Base-by-base conservation (phyloP, 768 basidiomycete genomes). In the Mycena capillaripes region DNA sequence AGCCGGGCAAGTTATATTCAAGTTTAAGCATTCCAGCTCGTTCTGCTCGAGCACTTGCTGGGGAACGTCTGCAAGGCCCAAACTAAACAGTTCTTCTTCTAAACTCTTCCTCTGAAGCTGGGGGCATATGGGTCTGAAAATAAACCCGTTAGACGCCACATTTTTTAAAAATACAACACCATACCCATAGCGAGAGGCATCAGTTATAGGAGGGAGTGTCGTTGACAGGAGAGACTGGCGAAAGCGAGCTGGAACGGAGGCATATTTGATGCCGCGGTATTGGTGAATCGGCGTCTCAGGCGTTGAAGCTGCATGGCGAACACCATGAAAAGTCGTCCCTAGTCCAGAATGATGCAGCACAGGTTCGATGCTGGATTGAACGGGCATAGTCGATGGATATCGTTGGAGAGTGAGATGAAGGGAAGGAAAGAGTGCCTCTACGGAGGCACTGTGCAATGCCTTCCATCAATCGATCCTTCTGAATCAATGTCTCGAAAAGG, bases 261-360 rank as follows among this genome's bases (percentile, higher is more conserved):
- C 94, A 75, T 94, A 95, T 83, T 93, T 93, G 77, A 95, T 91
- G 44, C 94, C 94, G 25, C 90, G 88, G 76, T 90, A 95, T 77
- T 94, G 93, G 76, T 92, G 89, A 71, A 95, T 85, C 16, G 85
- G 87, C 0, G 82, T 78, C 57, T 88, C 87, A 29, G 84, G 79
- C 0, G 90, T 87, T 6, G 93, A 94, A 32, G 89, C 71, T 11
- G 86, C 73, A 78, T 94, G 93, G 38, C 89, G 84, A 53, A 92
- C 76, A 64, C 94, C 94, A 44, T 83, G 84, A 81, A 95, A 94
- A 11, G 90, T 89, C 0, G 93, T 91, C 57, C 86, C 79, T 58
- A 95, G 89, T 40, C 80, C 78, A 40, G 82, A 66, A 80, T 94
- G 92, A 72, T 88, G 84, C 29, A 72, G 10, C 8, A 52, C 55